Evolutionary conservation across 2,329 filamentous ascomycete genomes (phyloP), one percentile per base, ranked within the genome.

Genomic region (Beauveria caledonica): DNA sequence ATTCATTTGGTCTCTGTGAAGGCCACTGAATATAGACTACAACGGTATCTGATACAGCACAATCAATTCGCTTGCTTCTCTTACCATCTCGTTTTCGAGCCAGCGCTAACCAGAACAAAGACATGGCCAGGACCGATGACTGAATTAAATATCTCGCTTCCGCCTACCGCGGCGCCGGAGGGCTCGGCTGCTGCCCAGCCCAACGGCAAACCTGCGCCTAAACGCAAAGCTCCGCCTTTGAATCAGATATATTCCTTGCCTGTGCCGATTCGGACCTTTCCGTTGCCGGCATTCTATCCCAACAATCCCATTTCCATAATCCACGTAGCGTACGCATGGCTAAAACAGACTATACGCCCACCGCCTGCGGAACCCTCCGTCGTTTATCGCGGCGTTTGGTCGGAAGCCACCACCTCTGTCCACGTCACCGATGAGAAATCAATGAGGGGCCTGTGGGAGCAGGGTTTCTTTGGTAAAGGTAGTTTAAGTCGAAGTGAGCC

Each of bases 381-480:
- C 42, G 75, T 86, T 46, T 88, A 94, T 70, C 77, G 82, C 53
- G 93, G 88, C 55, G 83, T 88, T 65, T 97, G 93, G 80, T 93
- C 91, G n/a, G 75, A 83, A 1, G 84, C 87, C 60, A 95, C 91
- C 3, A 85, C 87, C 33, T 94, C 92, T 0, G 83, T 99, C 17
- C 90, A 96, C 70, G 81, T 99, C 60, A 90, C 85, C 19, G 88
- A 97, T 71, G 78, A 85, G 27, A 79, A 80, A 60, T 87, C 90
- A 3, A 87, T 95, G 63, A 82, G 88, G 59, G 90, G 87, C 1
- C 75, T 99, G 25, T 99, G 95, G 94, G 90, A 96, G 73, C 90
- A 95, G 76, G 94, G 94, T 5, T 99, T 99, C 75, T 99, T 93
- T 73, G 95, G 95, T 52, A 97, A 97, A 73, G 94, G 94, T 49